A percentile compares a stretch with the other conserved stretches of the same genome.
phyloP scores from a whole-genome alignment of 2,329 filamentous ascomycete species.

The Fusarium anthophilum region DNA sequence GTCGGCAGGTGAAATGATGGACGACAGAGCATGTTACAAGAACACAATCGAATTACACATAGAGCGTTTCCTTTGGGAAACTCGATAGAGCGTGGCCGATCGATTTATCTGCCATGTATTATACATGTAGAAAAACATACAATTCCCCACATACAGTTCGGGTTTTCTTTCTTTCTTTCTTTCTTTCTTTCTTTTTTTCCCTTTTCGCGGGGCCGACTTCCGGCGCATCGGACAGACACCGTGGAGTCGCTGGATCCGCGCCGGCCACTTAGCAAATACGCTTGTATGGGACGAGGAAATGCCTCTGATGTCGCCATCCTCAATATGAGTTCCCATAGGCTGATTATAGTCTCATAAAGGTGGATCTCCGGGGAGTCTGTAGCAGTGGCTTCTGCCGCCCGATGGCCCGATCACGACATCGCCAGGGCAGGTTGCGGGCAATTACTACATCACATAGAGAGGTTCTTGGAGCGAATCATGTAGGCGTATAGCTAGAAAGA shows the following conservation, averaged over 20 bases:
- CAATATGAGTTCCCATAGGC: conserved; percentile 18
- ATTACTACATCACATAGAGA: not conserved
- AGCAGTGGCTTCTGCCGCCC: conserved; percentile 25
- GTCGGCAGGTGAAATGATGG: not conserved
- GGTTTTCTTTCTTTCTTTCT: not conserved
- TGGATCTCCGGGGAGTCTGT: conserved; percentile 22
- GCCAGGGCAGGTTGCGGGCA: conserved; percentile 18
- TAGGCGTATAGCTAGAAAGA: not conserved
- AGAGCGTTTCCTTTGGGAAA: not conserved
- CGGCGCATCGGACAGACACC: conserved; percentile 22
- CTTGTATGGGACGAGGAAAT: conserved; percentile 19
- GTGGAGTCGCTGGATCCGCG: conserved; percentile 18
- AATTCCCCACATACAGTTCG: not conserved
- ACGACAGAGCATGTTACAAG: not conserved
- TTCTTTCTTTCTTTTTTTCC: not conserved
- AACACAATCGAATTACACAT: conserved; percentile 18
- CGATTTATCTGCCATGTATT: not conserved
- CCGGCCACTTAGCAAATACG: conserved; percentile 14
- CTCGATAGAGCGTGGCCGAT: not conserved
- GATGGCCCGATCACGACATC: conserved; percentile 38
- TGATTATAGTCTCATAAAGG: not conserved
- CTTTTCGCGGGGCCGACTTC: conserved; percentile 36
- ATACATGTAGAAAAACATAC: not conserved
- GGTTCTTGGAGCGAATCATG: conserved; percentile 4
- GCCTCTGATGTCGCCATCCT: conserved; percentile 37